A percentile compares a stretch with the other conserved stretches of the same genome.
phyloP scores from a whole-genome alignment of 2,329 filamentous ascomycete species.

The Venturia effusa region DNA sequence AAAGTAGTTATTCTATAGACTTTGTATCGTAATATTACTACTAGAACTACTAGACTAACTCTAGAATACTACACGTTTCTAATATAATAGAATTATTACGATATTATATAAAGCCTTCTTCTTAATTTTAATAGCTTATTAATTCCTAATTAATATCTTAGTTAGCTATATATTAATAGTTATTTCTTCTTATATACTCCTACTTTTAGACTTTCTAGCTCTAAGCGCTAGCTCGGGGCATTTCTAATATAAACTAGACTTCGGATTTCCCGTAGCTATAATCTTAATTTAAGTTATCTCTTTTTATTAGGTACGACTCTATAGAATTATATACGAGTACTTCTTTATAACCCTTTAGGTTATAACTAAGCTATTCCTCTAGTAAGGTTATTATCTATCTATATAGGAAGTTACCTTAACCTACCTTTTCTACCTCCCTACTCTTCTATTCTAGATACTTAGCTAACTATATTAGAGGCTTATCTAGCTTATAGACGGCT shows the following conservation, averaged over 20 bases:
- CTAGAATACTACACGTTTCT: not conserved
- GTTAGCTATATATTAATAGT: not conserved
- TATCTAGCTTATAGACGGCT: slow-evolving; percentile 38
- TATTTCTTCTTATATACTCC: not conserved
- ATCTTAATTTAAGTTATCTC: not conserved
- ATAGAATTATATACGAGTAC: not conserved
- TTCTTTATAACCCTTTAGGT: not conserved
- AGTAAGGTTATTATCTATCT: not conserved
- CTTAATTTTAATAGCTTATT: not conserved
- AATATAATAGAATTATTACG: not conserved
- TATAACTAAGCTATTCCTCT: not conserved
- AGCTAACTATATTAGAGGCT: slow-evolving; percentile 37
- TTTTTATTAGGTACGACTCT: not conserved
- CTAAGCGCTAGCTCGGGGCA: not conserved
- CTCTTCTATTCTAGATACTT: slow-evolving; percentile 38
- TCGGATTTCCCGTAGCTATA: not conserved
- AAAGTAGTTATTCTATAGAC: no score
- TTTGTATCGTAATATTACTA: not conserved
- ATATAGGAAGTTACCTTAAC: slow-evolving; percentile 13
- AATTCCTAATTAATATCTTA: not conserved
- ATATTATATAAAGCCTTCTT: not conserved
- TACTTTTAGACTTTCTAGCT: not conserved
- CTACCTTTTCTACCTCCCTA: slow-evolving; percentile 32
- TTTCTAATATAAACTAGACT: not conserved
- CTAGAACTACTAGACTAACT: not conserved